Conservation (phyloP, 345 rosid genomes). For the Salix arbutifolia region DNA sequence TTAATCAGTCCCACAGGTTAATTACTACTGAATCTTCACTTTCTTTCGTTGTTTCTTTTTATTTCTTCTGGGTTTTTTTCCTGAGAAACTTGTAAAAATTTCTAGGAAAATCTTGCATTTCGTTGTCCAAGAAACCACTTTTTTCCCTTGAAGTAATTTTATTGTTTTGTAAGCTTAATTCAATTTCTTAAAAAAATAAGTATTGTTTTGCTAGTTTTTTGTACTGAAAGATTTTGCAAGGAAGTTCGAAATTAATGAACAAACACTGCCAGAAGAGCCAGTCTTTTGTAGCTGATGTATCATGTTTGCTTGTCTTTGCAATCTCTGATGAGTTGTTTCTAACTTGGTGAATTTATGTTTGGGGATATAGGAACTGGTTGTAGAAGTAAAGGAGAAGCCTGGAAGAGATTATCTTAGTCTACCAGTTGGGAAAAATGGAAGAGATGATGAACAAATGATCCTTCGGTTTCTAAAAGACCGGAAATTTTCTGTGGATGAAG, state of each 20-base stretch:
- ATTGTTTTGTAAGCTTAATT: neutral
- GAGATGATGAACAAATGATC: conserved; percentile 93
- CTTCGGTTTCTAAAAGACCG: conserved; percentile 82
- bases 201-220: no score
- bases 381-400: conserved; percentile 71
- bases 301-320: neutral
- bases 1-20: conserved; percentile 49
- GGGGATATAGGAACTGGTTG: conserved; percentile 48
- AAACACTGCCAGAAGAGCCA: no score
- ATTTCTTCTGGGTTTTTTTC: conserved; percentile 4
- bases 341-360: neutral
- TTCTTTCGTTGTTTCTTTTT: neutral
- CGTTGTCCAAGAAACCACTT: neutral
- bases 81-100: neutral
- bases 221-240: no score
- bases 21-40: neutral
- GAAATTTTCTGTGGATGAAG: conserved; percentile 60
- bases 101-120: neutral
- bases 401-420: conserved; percentile 54
- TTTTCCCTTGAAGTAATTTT: neutral
- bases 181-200: neutral
- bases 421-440: conserved; percentile 72
- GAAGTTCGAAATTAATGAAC: no score
- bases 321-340: neutral
- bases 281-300: no score